Evolutionary conservation across 768 basidiomycete species (phyloP).

Genomic region (Trametes elegans): DNA sequence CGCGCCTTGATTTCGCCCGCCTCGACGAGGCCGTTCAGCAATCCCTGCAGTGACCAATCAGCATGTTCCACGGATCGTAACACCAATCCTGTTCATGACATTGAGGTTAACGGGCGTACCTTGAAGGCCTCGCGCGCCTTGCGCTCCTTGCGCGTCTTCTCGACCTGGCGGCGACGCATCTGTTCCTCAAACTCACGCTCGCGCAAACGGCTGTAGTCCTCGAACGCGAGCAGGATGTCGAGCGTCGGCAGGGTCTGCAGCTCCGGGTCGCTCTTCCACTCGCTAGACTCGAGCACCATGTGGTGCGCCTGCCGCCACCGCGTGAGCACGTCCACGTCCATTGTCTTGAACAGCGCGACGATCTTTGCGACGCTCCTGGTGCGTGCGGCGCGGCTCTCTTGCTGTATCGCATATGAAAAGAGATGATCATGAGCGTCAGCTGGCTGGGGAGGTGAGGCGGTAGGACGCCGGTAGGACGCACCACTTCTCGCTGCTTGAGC

Average conservation of each 20-base stretch:
- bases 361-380: conserved; percentile 81
- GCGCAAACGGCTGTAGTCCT: conserved; percentile 87
- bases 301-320: conserved; percentile 87
- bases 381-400: conserved; percentile 75
- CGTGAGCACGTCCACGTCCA: conserved; percentile 90
- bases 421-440: not conserved
- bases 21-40: conserved; percentile 69
- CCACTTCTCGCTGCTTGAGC: conserved; percentile 86
- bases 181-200: conserved; percentile 93
- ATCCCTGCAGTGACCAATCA: conserved; percentile 41
- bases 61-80: not conserved
- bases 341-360: conserved; percentile 77
- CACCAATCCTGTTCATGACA: not conserved
- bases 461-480: conserved; percentile 37
- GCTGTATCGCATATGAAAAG: conserved; percentile 42
- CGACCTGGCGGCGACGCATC: conserved; percentile 73
- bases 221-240: conserved; percentile 90
- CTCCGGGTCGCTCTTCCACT: conserved; percentile 76
- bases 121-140: conserved; percentile 92
- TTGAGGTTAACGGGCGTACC: too few relatives aligned
- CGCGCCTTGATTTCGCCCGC: conserved; percentile 71
- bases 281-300: conserved; percentile 70
- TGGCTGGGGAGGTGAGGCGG: too few relatives aligned
- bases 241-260: conserved; percentile 83
- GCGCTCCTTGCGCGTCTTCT: conserved; percentile 80